A percentile compares a stretch with the other conserved stretches of the same genome.
These are phyloP conservation scores for Periconia sp. DNA, from an alignment of 2,329 filamentous ascomycete species.

Conservation along the genomic window DNA sequence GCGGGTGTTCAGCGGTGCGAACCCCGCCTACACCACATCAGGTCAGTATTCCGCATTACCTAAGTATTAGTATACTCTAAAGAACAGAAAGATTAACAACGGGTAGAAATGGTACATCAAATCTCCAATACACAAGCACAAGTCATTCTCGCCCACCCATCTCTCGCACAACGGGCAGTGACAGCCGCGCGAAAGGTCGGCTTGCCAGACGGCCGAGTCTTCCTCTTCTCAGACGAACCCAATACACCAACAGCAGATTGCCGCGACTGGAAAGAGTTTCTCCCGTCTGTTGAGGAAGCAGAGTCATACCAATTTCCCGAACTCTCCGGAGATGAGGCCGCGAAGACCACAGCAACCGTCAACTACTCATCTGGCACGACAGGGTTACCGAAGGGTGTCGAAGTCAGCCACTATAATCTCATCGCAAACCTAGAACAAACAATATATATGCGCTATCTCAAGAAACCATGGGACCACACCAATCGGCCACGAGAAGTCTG, in stretches of 20 bases:
- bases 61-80: neutral
- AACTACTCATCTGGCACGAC: conserved; percentile 62
- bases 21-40: conserved; percentile 58
- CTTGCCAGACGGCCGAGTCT: conserved; percentile 36
- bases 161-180: conserved; percentile 32
- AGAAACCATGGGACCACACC: conserved; percentile 48
- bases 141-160: conserved; percentile 40
- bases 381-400: conserved; percentile 59
- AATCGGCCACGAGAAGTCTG: conserved; percentile 55
- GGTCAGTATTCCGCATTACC: conserved; percentile 39
- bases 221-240: conserved; percentile 39
- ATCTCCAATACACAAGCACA: conserved; percentile 40
- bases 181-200: conserved; percentile 35
- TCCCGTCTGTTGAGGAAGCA: conserved; percentile 33
- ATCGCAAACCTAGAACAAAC: conserved; percentile 59
- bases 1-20: conserved; percentile 60
- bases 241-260: conserved; percentile 30
- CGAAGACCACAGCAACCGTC: conserved; percentile 50
- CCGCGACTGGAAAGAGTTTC: conserved; percentile 39
- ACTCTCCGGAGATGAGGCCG: conserved; percentile 33
- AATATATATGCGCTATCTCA: conserved; percentile 53
- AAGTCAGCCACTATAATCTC: conserved; percentile 57
- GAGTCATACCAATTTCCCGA: conserved; percentile 32
- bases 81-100: conserved; percentile 9
- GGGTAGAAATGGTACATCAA: conserved; percentile 42